These are phyloP conservation scores for Elsinoe fawcettii DNA, from an alignment of 2,329 filamentous ascomycete species.

Conservation along the genomic window DNA sequence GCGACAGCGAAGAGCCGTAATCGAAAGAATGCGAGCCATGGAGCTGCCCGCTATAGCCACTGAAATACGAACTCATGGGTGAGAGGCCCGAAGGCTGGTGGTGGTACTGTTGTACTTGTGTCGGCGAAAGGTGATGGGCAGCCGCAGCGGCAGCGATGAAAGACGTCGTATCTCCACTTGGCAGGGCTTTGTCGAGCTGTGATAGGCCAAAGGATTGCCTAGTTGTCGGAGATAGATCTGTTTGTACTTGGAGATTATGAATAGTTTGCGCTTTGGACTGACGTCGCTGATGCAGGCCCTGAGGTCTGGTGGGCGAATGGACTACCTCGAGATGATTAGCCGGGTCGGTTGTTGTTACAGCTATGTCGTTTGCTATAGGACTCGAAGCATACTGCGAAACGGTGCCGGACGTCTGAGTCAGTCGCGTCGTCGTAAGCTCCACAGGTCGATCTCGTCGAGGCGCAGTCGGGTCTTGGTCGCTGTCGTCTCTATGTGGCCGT, in stretches of 20 bases:
- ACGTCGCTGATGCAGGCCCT: slow-evolving; percentile 12
- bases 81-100: slow-evolving; percentile 12
- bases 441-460: not conserved
- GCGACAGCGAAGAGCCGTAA: slow-evolving; percentile 14
- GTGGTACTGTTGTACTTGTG: not conserved
- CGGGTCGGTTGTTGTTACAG: slow-evolving; percentile 7
- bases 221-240: slow-evolving; percentile 13
- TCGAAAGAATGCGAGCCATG: slow-evolving; percentile 15
- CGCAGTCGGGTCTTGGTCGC: not conserved
- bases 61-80: slow-evolving; percentile 15
- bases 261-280: slow-evolving; percentile 1
- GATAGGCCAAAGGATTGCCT: slow-evolving; percentile 13
- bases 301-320: slow-evolving; percentile 6
- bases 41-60: slow-evolving; percentile 1
- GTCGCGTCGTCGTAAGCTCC: slow-evolving; percentile 12
- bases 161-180: slow-evolving; percentile 9
- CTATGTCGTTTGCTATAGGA: slow-evolving; percentile 10
- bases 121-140: slow-evolving; percentile 7
- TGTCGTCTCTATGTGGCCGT: not conserved
- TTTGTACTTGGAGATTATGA: slow-evolving; percentile 12
- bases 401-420: not conserved
- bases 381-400: slow-evolving; percentile 1
- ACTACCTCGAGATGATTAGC: slow-evolving; percentile 5
- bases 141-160: not conserved
- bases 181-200: slow-evolving; percentile 10